phyloP scores from a whole-genome alignment of 164 flowering plant genomes.

The Chimonanthus praecox region DNA sequence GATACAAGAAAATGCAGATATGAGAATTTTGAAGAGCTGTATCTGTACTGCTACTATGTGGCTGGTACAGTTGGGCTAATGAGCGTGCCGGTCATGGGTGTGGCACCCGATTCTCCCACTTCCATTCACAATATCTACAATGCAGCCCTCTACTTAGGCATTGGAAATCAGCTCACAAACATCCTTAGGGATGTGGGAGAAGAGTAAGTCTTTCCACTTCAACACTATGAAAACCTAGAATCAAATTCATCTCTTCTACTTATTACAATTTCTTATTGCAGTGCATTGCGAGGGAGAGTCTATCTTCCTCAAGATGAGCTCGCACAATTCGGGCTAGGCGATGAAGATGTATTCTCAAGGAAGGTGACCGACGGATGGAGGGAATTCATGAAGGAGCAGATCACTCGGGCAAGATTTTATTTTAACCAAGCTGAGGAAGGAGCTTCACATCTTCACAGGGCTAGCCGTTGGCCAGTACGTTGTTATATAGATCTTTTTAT shows the following conservation, averaged over 20 bases:
- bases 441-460: slow-evolving; percentile 57
- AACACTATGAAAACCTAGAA: too few species aligned
- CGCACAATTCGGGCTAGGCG: slow-evolving; percentile 51
- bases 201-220: slow-evolving; percentile 45
- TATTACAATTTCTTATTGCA: slow-evolving; percentile 10
- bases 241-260: too few species aligned
- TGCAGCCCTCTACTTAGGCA: slow-evolving; percentile 58
- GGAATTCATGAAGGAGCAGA: slow-evolving; percentile 76
- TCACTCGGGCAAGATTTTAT: slow-evolving; percentile 57
- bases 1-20: slow-evolving; percentile 56
- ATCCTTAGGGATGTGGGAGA: slow-evolving; percentile 85
- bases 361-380: slow-evolving; percentile 55
- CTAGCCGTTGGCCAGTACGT: slow-evolving; percentile 73
- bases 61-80: slow-evolving; percentile 80
- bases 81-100: slow-evolving; percentile 81
- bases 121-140: slow-evolving; percentile 39
- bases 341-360: slow-evolving; percentile 53
- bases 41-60: slow-evolving; percentile 74
- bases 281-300: slow-evolving; percentile 69
- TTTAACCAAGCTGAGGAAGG: slow-evolving; percentile 64
- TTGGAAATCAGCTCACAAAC: slow-evolving; percentile 79
- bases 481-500: too few species aligned
- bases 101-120: slow-evolving; percentile 43
- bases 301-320: slow-evolving; percentile 91
- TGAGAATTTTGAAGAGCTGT: slow-evolving; percentile 62